Percentiles rank a stretch among this genome's conserved stretches.
These are phyloP conservation scores for Blastocystis sp. DNA, from an alignment of 352 stramenopile genomes.

Conservation along the genomic window DNA sequence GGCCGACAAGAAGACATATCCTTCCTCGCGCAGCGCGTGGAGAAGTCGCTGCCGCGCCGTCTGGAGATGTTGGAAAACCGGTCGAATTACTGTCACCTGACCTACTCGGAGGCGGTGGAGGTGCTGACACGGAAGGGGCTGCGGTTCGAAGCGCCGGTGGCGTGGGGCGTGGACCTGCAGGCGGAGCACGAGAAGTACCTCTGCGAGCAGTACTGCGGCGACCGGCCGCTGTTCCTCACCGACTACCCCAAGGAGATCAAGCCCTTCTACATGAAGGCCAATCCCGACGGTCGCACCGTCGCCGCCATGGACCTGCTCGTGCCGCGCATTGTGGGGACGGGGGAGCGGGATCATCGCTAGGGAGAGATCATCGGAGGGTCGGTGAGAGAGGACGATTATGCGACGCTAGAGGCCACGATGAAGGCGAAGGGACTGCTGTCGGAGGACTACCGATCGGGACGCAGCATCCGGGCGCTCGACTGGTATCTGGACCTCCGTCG, in stretches of 20 bases:
- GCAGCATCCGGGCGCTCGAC: conserved; percentile 63
- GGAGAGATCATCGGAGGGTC: conserved; percentile 71
- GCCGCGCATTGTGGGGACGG: conserved; percentile 74
- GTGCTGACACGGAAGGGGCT: conserved; percentile 67
- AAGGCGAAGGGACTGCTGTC: conserved; percentile 65
- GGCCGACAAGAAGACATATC: conserved; percentile 71
- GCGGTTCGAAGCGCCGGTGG: conserved; percentile 71
- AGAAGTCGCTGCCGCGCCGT: conserved; percentile 73
- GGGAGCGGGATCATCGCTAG: neutral
- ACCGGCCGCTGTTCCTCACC: conserved; percentile 60
- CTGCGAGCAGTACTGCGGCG: conserved; percentile 66
- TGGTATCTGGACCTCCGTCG: conserved; percentile 88
- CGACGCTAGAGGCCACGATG: conserved; percentile 72
- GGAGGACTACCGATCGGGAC: conserved; percentile 47
- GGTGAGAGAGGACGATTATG: conserved; percentile 80
- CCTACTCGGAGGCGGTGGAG: conserved; percentile 82
- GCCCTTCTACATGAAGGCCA: conserved; percentile 89
- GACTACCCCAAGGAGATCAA: conserved; percentile 88
- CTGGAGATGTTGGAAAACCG: conserved; percentile 65
- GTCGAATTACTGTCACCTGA: conserved; percentile 65
- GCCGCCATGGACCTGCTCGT: conserved; percentile 83
- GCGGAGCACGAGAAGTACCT: conserved; percentile 86
- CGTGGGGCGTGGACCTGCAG: conserved; percentile 83
- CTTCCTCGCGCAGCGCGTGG: conserved; percentile 82
- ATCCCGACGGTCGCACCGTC: conserved; percentile 78